Conservation (phyloP, 208 protist genomes). For the Crithidia bombi region DNA sequence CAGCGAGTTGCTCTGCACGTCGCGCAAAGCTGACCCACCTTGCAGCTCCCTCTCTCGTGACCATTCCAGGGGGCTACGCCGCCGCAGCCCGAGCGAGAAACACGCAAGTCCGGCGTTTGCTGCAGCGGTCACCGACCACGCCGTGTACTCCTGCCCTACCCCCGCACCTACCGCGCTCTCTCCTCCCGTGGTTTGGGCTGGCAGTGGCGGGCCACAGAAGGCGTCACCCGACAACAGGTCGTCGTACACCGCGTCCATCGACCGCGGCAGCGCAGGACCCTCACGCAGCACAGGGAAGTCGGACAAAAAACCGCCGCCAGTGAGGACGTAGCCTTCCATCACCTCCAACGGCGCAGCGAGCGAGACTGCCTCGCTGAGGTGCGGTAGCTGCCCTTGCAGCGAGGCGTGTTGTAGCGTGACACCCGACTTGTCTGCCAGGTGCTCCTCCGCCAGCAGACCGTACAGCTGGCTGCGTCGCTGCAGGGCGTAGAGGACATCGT, state of each 20-base stretch:
- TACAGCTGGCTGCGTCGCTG: conserved; percentile 41
- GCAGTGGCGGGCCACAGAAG: conserved; percentile 25
- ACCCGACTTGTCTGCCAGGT: conserved; percentile 18
- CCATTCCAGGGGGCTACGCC: conserved; percentile 25
- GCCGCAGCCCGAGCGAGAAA: conserved; percentile 55
- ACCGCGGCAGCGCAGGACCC: conserved; percentile 36
- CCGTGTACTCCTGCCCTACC: conserved; percentile 32
- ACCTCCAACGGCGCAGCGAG: conserved; percentile 42
- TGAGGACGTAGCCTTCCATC: conserved; percentile 49
- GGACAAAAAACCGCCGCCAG: conserved; percentile 60
- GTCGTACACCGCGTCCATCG: conserved; percentile 31
- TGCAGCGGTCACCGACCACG: conserved; percentile 56
- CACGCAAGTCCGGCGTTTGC: conserved; percentile 49
- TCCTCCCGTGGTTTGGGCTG: neutral
- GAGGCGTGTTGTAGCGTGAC: conserved; percentile 1
- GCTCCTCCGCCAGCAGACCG: conserved; percentile 12
- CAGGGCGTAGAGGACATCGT: conserved; percentile 44
- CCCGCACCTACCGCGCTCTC: neutral
- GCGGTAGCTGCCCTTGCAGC: conserved; percentile 20
- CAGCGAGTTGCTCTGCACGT: neutral
- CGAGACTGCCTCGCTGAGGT: conserved; percentile 25
- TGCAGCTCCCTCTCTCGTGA: neutral
- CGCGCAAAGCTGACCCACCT: neutral
- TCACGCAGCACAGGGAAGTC: conserved; percentile 56
- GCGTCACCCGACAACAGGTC: conserved; percentile 15